Evolutionary conservation across 495 filamentous ascomycete species (phyloP), one percentile per base, ranked within the genome.

Genomic region (Thozetella sp.): DNA sequence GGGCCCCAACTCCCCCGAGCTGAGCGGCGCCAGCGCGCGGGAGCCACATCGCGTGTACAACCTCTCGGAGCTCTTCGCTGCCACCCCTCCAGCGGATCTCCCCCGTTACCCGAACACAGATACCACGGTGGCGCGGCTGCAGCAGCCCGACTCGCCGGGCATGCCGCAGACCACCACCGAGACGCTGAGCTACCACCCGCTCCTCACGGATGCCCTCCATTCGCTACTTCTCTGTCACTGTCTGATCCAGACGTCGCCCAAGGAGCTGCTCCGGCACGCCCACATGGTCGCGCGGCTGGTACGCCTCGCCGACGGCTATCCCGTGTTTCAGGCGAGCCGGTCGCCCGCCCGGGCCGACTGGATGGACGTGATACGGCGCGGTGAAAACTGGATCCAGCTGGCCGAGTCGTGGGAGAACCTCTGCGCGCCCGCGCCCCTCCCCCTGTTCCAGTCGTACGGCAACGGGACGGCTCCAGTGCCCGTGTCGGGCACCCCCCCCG

Each of bases 261-360:
- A 87, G 52, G 90, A 92, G 68, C 79, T 91, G 26, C 84, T 85
- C 53, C 88, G 90, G 34, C 88, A 93, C 66, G 89, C 90, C 0
- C 80, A 90, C 72, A 93, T 92, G 83, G 90, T 88, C 9, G 88
- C 89, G 20, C 86, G 90, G 1, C 83, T 93, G 17, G 81, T 86
- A 2, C 84, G 90, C 37, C 80, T 92, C 22, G 86, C 86, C 54
- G 90, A 93, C 68, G 91, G 91, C 17, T 92, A 91, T 67, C 90
- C 91, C 0, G 84, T 92, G 54, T 92, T 93, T 66, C 86, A 91
- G 54, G 83, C 88, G 6, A 86, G 88, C 23, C 80, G 90, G 25
- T 89, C 84, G 3, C 89, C 89, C 1, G 86, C 87, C 3, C 84
- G 90, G 25, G 84, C 88, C 6, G 90, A 93, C 70, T 93, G 90